These are phyloP conservation scores for Botrytis hyacinthi DNA, from an alignment of 2,329 filamentous ascomycete species.

Conservation along the genomic window DNA sequence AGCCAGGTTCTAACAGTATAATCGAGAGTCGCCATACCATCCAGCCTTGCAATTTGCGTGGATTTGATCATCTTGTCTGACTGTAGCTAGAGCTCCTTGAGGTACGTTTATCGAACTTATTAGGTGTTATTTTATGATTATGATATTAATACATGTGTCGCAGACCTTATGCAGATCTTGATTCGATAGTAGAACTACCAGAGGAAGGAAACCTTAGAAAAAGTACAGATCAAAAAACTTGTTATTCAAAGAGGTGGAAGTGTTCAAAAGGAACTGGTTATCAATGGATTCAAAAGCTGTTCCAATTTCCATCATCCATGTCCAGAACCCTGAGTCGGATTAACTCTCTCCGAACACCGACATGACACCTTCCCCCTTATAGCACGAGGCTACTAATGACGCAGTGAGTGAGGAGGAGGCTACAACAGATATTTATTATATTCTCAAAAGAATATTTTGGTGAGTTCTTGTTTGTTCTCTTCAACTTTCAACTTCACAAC, in stretches of 20 bases:
- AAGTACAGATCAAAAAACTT: neutral
- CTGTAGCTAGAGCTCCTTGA: conserved; percentile 8
- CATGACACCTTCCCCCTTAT: neutral
- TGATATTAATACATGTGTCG: neutral
- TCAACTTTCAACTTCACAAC: neutral
- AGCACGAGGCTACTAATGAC: conserved; percentile 1
- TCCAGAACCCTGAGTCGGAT: conserved; percentile 3
- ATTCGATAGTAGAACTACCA: neutral
- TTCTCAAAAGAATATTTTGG: neutral
- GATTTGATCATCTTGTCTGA: conserved; percentile 64
- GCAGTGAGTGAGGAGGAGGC: neutral
- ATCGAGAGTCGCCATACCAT: conserved; percentile 58
- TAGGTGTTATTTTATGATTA: neutral
- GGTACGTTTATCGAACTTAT: conserved; percentile 2
- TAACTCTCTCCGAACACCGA: neutral
- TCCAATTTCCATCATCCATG: conserved; percentile 1
- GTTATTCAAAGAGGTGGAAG: neutral
- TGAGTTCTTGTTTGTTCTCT: neutral
- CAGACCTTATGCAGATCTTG: neutral
- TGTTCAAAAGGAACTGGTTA: neutral
- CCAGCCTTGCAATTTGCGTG: conserved; percentile 90
- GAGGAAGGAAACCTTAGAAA: neutral
- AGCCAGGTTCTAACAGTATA: neutral
- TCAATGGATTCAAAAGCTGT: conserved; percentile 12
- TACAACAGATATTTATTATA: neutral